phyloP scores from a whole-genome alignment of 129 eudicot species.

The Ambrosia trifida region DNA sequence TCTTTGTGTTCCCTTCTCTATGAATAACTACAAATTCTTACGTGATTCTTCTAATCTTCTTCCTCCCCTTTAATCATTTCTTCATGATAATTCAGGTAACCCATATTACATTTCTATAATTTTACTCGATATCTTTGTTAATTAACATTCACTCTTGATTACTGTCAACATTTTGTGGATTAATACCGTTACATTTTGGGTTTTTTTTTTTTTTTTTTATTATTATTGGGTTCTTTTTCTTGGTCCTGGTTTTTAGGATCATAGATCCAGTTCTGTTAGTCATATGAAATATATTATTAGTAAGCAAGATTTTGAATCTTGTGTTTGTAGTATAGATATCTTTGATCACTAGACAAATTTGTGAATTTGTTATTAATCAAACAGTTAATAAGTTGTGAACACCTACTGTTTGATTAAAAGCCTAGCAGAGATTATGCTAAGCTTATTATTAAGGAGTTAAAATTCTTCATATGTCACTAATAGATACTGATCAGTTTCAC shows the following conservation, averaged over 20 bases:
- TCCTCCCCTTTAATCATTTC: conserved; percentile 19
- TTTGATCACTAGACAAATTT: background rate
- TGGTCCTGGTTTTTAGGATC: conserved; percentile 22
- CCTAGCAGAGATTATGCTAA: conserved; percentile 18
- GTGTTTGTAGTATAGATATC: no score
- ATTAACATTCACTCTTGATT: conserved; percentile 3
- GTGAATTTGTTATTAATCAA: background rate
- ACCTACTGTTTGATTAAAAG: conserved; percentile 6
- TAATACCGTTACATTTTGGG: background rate
- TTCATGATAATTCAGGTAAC: conserved; percentile 37
- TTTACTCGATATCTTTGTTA: background rate
- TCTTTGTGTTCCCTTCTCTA: background rate
- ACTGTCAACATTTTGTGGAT: background rate
- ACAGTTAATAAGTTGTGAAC: background rate
- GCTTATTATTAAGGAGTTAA: background rate
- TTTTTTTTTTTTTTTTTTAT: background rate
- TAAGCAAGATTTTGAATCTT: background rate
- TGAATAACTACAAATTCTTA: conserved; percentile 11
- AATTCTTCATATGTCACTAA: background rate
- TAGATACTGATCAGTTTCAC: background rate
- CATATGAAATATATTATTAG: background rate
- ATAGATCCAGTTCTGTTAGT: conserved; percentile 13
- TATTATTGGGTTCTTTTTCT: background rate
- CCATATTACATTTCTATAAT: background rate
- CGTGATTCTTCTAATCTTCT: conserved; percentile 21